These are phyloP conservation scores for Dorcoceras hygrometricum DNA, from an alignment of 257 asterid species.

Conservation along the genomic window DNA sequence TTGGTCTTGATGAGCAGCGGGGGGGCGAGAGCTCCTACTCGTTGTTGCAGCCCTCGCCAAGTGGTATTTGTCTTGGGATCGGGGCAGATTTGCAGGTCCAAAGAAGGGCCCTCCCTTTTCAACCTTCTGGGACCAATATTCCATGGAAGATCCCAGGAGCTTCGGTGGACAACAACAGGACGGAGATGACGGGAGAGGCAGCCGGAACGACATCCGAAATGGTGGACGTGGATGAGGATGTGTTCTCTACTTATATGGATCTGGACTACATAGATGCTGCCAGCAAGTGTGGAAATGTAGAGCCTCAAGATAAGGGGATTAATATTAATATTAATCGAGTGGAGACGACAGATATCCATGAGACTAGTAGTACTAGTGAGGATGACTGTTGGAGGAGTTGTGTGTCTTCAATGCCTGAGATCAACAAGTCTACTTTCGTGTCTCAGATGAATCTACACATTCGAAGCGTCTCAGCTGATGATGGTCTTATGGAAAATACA, in stretches of 20 bases:
- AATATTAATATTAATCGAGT: too few species aligned
- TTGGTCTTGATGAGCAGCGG: conserved; percentile 48
- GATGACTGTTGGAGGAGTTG: conserved; percentile 24
- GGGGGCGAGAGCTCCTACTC: conserved; percentile 37
- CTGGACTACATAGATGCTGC: conserved; percentile 57
- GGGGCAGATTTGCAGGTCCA: conserved; percentile 61
- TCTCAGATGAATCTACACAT: conserved; percentile 54
- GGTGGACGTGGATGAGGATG: conserved; percentile 47
- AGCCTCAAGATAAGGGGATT: too few species aligned
- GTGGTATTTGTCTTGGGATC: conserved; percentile 38
- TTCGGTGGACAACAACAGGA: conserved; percentile 35
- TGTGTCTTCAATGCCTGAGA: conserved; percentile 54
- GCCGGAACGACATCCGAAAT: conserved; percentile 60
- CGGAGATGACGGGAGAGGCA: conserved; percentile 60
- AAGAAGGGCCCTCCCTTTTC: conserved; percentile 63
- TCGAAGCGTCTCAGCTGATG: conserved; percentile 66
- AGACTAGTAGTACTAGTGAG: background rate
- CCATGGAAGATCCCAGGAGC: conserved; percentile 49
- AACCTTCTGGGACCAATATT: conserved; percentile 33
- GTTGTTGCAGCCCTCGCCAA: conserved; percentile 37
- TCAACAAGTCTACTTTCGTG: too few species aligned
- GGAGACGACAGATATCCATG: conserved; percentile 32
- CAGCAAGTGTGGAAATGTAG: conserved; percentile 54
- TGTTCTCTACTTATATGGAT: conserved; percentile 55
- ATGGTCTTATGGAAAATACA: conserved; percentile 54